Evolutionary conservation across 352 stramenopile species (phyloP).

Genomic region (Phytophthora foliorum): DNA sequence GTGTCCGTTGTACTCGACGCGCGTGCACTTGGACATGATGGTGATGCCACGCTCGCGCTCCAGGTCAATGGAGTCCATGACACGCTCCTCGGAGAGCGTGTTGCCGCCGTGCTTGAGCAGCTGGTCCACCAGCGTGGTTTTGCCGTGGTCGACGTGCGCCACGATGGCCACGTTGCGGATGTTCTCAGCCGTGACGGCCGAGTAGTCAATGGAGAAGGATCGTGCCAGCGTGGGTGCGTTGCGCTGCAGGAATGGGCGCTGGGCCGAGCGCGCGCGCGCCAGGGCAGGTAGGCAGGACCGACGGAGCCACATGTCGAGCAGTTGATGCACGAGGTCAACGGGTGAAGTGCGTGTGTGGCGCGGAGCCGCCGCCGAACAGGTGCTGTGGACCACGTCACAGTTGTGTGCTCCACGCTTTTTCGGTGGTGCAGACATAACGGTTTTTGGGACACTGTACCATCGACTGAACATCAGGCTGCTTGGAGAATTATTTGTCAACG

Average conservation of each 20-base stretch:
- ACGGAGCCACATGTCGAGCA: constrained; percentile 69
- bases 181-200: constrained; percentile 47
- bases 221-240: constrained; percentile 41
- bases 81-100: constrained; percentile 84
- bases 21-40: constrained; percentile 99
- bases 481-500: no score
- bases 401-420: constrained; percentile 19
- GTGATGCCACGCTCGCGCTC: constrained; percentile 99
- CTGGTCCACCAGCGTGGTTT: constrained; percentile 98
- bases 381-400: constrained; percentile 2
- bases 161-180: constrained; percentile 94
- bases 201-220: constrained; percentile 58
- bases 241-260: constrained; percentile 44
- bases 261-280: constrained; percentile 40
- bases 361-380: not conserved
- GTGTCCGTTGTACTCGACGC: constrained; percentile 95
- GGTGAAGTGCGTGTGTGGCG: constrained; percentile 26
- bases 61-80: constrained; percentile 99
- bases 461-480: not conserved
- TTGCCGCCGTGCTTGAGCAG: constrained; percentile 97
- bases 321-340: constrained; percentile 19
- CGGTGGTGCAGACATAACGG: constrained; percentile 17
- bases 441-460: constrained; percentile 14
- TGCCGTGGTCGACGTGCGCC: constrained; percentile 98
- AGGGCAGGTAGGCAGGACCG: constrained; percentile 57